Evolutionary conservation across 192 early-diverging fungal genomes (phyloP).

Genomic region (Dissophora globulifera): DNA sequence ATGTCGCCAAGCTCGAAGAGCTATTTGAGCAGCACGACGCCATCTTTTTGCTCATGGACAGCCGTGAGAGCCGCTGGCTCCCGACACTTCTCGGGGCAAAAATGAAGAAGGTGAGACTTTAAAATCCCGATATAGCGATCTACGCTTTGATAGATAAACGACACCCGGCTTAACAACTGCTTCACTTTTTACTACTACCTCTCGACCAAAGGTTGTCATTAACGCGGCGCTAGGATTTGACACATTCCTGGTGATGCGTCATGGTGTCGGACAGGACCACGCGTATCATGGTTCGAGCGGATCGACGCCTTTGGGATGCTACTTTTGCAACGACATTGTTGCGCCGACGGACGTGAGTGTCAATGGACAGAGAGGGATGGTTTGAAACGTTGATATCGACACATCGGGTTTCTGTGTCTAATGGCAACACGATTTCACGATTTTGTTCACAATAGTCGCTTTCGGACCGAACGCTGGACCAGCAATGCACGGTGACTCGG

Average conservation of each 20-base stretch:
- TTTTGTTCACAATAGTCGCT: slow-evolving; percentile 71
- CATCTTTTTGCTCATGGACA: slow-evolving; percentile 93
- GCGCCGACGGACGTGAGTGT: slow-evolving; percentile 89
- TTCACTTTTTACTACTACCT: too few relatives aligned
- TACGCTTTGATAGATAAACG: too few relatives aligned
- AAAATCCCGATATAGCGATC: too few relatives aligned
- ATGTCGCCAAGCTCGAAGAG: slow-evolving; percentile 63
- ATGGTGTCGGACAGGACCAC: slow-evolving; percentile 71
- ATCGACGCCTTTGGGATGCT: slow-evolving; percentile 81
- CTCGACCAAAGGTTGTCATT: slow-evolving; percentile 75
- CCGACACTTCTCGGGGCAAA: slow-evolving; percentile 86
- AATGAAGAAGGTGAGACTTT: slow-evolving; percentile 66
- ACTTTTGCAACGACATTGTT: slow-evolving; percentile 98
- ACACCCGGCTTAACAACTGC: too few relatives aligned
- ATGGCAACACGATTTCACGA: too few relatives aligned
- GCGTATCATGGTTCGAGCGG: slow-evolving; percentile 4
- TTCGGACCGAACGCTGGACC: slow-evolving; percentile 93
- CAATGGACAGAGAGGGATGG: too few relatives aligned
- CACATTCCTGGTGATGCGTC: slow-evolving; percentile 95
- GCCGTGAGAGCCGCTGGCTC: slow-evolving; percentile 95
- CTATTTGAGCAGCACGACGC: slow-evolving; percentile 85
- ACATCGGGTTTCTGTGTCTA: too few relatives aligned
- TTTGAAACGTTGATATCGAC: too few relatives aligned
- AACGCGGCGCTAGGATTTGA: slow-evolving; percentile 97
- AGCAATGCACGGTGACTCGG: slow-evolving; percentile 98